Evolutionary conservation across 225 moss, liverwort and hornwort species (phyloP).

Genomic region (Marchantia polymorpha): DNA sequence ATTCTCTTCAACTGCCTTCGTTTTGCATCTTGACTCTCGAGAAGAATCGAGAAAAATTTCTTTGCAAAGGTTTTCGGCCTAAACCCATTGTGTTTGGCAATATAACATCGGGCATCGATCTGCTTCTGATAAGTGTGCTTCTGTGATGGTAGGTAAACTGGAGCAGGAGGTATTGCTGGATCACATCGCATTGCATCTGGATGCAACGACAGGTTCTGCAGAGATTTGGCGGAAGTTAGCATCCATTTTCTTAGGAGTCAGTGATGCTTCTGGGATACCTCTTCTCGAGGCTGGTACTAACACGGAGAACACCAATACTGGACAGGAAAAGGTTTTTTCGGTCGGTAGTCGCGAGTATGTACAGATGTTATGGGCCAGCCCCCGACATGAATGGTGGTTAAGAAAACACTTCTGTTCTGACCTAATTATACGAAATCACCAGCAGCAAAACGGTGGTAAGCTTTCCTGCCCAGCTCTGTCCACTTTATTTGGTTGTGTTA

Average conservation of each 20-base stretch:
- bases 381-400: constrained; percentile 62
- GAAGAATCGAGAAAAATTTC: too few species aligned
- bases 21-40: too few species aligned
- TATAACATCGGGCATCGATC: too few species aligned
- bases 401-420: constrained; percentile 57
- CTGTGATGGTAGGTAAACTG: constrained; percentile 42
- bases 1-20: too few species aligned
- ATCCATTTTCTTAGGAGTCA: constrained; percentile 51
- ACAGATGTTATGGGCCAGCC: constrained; percentile 26
- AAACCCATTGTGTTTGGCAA: too few species aligned
- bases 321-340: constrained; percentile 3
- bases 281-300: constrained; percentile 4
- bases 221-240: constrained; percentile 69
- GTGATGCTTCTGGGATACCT: not conserved
- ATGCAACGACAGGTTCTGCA: constrained; percentile 54
- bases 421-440: constrained; percentile 39
- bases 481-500: too few species aligned
- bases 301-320: constrained; percentile 12
- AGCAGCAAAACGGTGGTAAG: not conserved
- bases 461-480: not conserved
- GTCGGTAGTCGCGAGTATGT: constrained; percentile 2
- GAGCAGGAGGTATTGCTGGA: constrained; percentile 53
- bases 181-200: constrained; percentile 65
- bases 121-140: not conserved
- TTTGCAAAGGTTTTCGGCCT: too few species aligned